Conservation (phyloP, 768 basidiomycete species). For the Phaeotremella skinneri region DNA sequence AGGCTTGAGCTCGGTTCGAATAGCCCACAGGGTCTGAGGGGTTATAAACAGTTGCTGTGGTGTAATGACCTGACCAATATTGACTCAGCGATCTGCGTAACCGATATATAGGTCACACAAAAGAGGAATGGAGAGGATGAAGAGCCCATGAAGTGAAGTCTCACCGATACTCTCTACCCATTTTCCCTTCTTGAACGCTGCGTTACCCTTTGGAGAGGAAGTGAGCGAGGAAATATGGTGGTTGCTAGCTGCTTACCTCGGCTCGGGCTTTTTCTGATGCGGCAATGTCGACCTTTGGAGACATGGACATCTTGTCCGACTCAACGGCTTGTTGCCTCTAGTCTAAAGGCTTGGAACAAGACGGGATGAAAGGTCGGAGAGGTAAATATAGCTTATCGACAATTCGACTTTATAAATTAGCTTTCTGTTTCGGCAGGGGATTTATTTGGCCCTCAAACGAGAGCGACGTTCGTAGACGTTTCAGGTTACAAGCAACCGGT, state of each 20-base stretch:
- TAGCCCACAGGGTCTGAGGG: slow-evolving; percentile 70
- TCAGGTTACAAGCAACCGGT: too few species aligned
- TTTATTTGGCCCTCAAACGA: too few species aligned
- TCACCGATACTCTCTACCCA: slow-evolving; percentile 69
- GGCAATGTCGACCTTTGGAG: not conserved
- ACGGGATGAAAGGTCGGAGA: too few species aligned
- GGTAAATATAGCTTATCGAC: too few species aligned
- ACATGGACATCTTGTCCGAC: too few species aligned
- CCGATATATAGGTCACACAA: too few species aligned
- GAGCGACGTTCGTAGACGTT: too few species aligned
- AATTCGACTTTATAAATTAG: too few species aligned
- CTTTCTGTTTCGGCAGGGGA: too few species aligned
- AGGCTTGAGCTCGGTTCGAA: slow-evolving; percentile 85
- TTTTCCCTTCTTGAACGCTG: slow-evolving; percentile 76
- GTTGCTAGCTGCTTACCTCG: slow-evolving; percentile 16
- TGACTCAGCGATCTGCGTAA: not conserved
- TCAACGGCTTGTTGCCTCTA: too few species aligned
- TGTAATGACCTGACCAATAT: slow-evolving; percentile 63
- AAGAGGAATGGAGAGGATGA: too few species aligned
- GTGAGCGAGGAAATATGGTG: not conserved
- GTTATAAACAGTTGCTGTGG: slow-evolving; percentile 72
- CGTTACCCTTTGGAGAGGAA: slow-evolving; percentile 68
- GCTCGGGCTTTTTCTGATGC: slow-evolving; percentile 19
- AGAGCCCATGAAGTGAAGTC: slow-evolving; percentile 2
- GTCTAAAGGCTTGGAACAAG: too few species aligned